Evolutionary conservation across 2,329 filamentous ascomycete species (phyloP).

Genomic region (Zymoseptoria crescenta): DNA sequence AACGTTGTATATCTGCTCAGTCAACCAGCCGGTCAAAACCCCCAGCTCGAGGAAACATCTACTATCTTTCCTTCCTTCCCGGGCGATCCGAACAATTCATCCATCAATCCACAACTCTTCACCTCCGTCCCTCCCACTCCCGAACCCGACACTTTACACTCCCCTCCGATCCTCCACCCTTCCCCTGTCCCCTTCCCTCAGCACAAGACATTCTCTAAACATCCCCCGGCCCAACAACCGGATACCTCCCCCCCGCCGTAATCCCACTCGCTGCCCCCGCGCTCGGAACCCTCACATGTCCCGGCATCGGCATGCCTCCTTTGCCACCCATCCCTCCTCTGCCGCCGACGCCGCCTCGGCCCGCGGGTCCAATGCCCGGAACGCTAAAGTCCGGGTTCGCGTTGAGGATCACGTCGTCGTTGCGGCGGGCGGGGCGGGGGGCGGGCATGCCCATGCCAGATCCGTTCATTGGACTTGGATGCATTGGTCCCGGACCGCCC

Average conservation of each 20-base stretch:
- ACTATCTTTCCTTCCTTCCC: neutral
- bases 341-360: conserved; percentile 28
- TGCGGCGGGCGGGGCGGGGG: conserved; percentile 37
- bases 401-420: conserved; percentile 66
- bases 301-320: conserved; percentile 1
- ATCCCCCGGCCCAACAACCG: conserved; percentile 3
- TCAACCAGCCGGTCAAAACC: too few species aligned
- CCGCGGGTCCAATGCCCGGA: conserved; percentile 40
- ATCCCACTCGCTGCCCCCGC: conserved; percentile 14
- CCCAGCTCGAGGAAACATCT: too few species aligned
- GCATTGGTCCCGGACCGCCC: conserved; percentile 2
- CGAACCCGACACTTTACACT: too few species aligned
- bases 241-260: conserved; percentile 27
- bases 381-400: conserved; percentile 82
- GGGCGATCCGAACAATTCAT: neutral
- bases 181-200: too few species aligned
- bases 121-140: neutral
- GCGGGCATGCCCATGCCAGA: conserved; percentile 6
- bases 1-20: too few species aligned
- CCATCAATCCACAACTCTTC: neutral
- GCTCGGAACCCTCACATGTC: neutral
- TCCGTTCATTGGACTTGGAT: conserved; percentile 5
- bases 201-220: neutral
- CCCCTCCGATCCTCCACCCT: neutral
- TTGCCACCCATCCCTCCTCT: conserved; percentile 23